phyloP scores from a whole-genome alignment of 768 basidiomycete genomes.

The Hemileccinum rubropunctum region DNA sequence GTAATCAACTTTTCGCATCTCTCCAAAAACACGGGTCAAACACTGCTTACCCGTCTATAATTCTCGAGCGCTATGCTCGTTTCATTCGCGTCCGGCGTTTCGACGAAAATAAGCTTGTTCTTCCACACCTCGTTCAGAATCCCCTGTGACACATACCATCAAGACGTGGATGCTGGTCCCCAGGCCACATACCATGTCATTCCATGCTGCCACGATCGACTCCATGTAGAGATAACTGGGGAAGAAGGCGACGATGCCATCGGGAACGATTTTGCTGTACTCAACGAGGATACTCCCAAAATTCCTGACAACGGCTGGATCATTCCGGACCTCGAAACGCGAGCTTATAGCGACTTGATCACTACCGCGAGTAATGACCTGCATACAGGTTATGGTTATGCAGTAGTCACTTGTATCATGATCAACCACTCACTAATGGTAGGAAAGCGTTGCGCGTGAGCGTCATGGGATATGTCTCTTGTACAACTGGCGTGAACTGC shows the following conservation, averaged over 20 bases:
- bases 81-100: slow-evolving; percentile 98
- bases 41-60: slow-evolving; percentile 75
- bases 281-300: slow-evolving; percentile 98
- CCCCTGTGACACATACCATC: slow-evolving; percentile 52
- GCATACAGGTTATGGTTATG: not conserved
- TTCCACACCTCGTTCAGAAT: slow-evolving; percentile 99
- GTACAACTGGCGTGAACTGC: slow-evolving; percentile 94
- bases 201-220: slow-evolving; percentile 99
- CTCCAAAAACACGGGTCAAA: not conserved
- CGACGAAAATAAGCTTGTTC: slow-evolving; percentile 97
- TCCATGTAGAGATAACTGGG: slow-evolving; percentile 99
- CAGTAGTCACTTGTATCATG: not conserved
- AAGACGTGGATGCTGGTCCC: not conserved
- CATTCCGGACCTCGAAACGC: slow-evolving; percentile 97
- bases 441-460: slow-evolving; percentile 94
- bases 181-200: slow-evolving; percentile 84
- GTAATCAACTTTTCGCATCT: not conserved
- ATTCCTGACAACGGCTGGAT: slow-evolving; percentile 97
- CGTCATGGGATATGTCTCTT: slow-evolving; percentile 98
- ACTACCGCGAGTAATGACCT: slow-evolving; percentile 97
- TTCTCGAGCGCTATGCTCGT: slow-evolving; percentile 98
- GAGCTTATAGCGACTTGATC: slow-evolving; percentile 99
- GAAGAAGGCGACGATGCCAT: slow-evolving; percentile 98
- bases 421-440: slow-evolving; percentile 66
- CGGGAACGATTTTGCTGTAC: slow-evolving; percentile 96